phyloP scores from a whole-genome alignment of 257 asterid species.

The Phtheirospermum japonicum region DNA sequence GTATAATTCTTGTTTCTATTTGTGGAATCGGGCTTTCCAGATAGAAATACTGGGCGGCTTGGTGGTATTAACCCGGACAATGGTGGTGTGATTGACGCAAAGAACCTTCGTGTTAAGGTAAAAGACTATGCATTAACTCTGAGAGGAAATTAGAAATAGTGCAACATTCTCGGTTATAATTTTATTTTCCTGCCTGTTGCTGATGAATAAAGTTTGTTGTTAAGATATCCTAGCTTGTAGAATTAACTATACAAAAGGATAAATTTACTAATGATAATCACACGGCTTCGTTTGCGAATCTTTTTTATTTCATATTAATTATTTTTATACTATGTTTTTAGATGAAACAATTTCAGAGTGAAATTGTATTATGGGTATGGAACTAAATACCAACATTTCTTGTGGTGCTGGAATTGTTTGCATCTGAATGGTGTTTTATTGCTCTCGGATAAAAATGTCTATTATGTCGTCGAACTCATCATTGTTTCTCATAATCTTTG shows the following conservation, averaged over 20 bases:
- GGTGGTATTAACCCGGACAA: slow-evolving; percentile 39
- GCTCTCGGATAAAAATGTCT: not conserved
- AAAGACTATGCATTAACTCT: not conserved
- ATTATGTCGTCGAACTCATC: slow-evolving; percentile 23
- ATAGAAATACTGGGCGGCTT: slow-evolving; percentile 32
- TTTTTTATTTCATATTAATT: too few relatives aligned
- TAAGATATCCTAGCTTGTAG: too few relatives aligned
- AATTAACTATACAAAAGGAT: too few relatives aligned
- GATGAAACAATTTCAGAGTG: too few relatives aligned
- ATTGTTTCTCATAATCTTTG: slow-evolving; percentile 26
- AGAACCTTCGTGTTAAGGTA: slow-evolving; percentile 48
- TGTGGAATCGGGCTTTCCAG: slow-evolving; percentile 24
- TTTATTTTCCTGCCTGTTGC: too few relatives aligned
- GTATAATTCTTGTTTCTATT: slow-evolving; percentile 1
- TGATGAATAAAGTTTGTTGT: too few relatives aligned
- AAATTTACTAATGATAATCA: too few relatives aligned
- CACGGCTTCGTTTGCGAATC: too few relatives aligned
- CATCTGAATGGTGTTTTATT: too few relatives aligned
- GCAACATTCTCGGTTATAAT: not conserved
- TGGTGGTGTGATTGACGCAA: slow-evolving; percentile 38
- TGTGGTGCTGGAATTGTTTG: not conserved
- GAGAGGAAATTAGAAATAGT: not conserved
- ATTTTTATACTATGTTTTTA: too few relatives aligned
- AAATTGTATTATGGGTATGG: too few relatives aligned
- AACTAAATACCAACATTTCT: too few relatives aligned